Evolutionary conservation across 2,329 filamentous ascomycete genomes (phyloP).

Genomic region (Aspergillus melleus): DNA sequence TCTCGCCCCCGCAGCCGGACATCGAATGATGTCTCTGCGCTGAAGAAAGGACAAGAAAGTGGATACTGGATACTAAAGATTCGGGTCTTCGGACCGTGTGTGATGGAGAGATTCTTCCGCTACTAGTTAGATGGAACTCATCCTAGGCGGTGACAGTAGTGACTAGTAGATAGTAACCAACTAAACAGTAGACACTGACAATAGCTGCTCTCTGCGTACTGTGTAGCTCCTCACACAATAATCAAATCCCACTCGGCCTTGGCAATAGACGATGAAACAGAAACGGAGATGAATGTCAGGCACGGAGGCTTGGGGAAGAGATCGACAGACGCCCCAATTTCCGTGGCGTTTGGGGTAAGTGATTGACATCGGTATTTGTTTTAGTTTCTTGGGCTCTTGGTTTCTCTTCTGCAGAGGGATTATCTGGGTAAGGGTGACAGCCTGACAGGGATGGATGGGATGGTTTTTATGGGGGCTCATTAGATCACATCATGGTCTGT

Average conservation of each 20-base stretch:
- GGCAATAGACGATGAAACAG: conserved; percentile 13
- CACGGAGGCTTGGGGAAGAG: not conserved
- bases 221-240: too few species aligned
- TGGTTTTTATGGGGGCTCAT: too few species aligned
- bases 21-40: not conserved
- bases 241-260: not conserved
- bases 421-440: not conserved
- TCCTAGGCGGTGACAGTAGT: not conserved
- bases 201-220: too few species aligned
- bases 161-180: not conserved
- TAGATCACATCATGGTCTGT: not conserved
- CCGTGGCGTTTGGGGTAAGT: not conserved
- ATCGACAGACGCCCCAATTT: not conserved
- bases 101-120: not conserved
- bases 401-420: not conserved
- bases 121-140: not conserved
- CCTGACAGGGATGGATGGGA: not conserved
- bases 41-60: not conserved
- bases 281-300: conserved; percentile 16
- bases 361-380: not conserved
- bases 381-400: not conserved
- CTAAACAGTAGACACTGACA: too few species aligned
- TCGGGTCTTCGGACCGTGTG: not conserved
- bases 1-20: not conserved
- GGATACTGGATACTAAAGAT: not conserved